Base-by-base conservation (phyloP, 2,329 filamentous ascomycete genomes). In the Cordyceps pruinosa region DNA sequence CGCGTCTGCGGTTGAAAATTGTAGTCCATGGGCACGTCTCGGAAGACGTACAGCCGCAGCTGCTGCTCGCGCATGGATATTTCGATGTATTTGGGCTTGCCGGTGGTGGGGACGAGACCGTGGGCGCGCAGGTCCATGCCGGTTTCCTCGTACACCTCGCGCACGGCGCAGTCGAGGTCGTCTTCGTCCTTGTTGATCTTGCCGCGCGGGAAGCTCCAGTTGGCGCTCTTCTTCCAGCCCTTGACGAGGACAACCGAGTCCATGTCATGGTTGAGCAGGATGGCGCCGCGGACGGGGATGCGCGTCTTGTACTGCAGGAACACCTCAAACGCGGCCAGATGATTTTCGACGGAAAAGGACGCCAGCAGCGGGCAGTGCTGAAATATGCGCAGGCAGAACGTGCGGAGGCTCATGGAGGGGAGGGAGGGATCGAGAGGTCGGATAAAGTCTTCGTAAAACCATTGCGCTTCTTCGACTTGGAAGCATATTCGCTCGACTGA, bases 361-460 rank as follows among this genome's bases (percentile, higher is more conserved):
- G 89, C 87, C 59, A 97, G 85, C 21, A 97, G 79, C 32, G 94
- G 94, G 65, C 93, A 97, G 69, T 97, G 93, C 65, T 92, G 86
- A 70, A 97, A 97, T 65, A 99, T 95, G 64, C 87, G 84, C 59
- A 96, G 79, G 66, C 89, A 93, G 73, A 99, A 99, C 52, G 81
- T 85, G 63, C 89, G 86, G 34, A 99, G 81, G 46, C 86, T 84
- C 79, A 97, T 87, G 56, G 88, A 91, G 5, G 94, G 94, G 12
- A 99, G 80, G 39, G 81, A 81, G 53, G 91, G 87, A 72, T 97
- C 89, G 62, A 94, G 79, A 39, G 93, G 92, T 48, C 94, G 89
- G 70, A 99, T 90, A 70, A 99, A 99, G 74, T 99, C 94, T 78
- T 99, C 94, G 83, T 99, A 99, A 75, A 96, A 99, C 94, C 94